These are phyloP conservation scores for Diaporthe sp. DNA, from an alignment of 2,329 filamentous ascomycete species.

Conservation along the genomic window DNA sequence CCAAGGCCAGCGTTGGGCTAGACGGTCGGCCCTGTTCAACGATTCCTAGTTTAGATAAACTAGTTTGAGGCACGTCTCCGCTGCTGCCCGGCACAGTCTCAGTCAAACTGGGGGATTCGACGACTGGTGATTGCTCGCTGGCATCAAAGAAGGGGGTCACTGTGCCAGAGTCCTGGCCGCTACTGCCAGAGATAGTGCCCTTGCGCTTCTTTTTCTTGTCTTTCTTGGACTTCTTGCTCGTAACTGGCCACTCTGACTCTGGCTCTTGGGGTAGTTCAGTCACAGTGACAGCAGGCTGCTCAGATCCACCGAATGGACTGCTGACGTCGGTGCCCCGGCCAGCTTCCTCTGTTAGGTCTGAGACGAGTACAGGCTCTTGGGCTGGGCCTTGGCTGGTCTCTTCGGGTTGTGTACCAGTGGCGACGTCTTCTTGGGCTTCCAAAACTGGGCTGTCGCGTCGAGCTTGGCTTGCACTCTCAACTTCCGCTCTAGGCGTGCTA, in stretches of 20 bases:
- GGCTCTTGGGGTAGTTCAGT: conserved; percentile 39
- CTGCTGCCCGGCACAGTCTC: background rate
- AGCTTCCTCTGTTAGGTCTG: background rate
- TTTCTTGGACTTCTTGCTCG: conserved; percentile 52
- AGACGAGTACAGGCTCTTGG: background rate
- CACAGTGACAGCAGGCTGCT: background rate
- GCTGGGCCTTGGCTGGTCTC: background rate
- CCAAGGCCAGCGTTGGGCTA: background rate
- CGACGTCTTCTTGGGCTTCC: background rate
- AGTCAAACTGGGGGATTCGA: background rate
- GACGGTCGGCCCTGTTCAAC: background rate
- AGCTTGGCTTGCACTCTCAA: background rate
- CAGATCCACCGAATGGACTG: background rate
- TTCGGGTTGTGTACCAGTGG: background rate
- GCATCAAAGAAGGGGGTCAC: conserved; percentile 21
- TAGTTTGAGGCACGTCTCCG: background rate
- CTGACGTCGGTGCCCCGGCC: background rate
- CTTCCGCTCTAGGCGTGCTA: background rate
- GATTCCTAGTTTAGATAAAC: background rate
- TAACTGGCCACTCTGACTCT: conserved; percentile 40
- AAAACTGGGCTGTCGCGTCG: background rate
- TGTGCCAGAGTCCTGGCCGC: conserved; percentile 16
- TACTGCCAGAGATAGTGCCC: conserved; percentile 27
- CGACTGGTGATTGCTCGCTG: background rate
- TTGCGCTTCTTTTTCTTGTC: conserved; percentile 43